Base-by-base conservation (phyloP, 140 eudicot species). In the Anethum foeniculum region DNA sequence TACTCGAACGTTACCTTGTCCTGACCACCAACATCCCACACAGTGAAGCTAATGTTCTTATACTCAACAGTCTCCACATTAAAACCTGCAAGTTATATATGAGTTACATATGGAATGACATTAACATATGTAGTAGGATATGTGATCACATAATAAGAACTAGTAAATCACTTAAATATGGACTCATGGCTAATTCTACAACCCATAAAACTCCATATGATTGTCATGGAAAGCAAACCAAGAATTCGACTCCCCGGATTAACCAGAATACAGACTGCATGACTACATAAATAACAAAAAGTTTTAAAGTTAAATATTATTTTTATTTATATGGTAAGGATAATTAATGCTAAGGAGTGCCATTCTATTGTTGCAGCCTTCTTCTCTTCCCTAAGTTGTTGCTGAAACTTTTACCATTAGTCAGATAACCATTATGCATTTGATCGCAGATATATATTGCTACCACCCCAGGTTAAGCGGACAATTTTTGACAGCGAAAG, bases 1-100 rank as follows among this genome's bases (percentile, higher is more conserved):
- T 21, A 3, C 30, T 46, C 32, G 19, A 56, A 39, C 73, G n/a
- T 80, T 85, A 83, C 91, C 91, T 85, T 85, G 85, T 88, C 91
- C 75, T 88, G 89, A 82, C 89, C 91, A 7, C 91, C 91, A 76
- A 88, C 89, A 83, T 88, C 91, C 91, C 91, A 88, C 62, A 88
- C 91, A 58, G 89, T 88, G 41, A 88, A 88, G 87, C 87, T 88
- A 74, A 88, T 88, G 87, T 88, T 88, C 81, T 88, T 88, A 87
- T 85, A 88, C 54, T 88, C 88, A 69, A 88, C 87, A 30, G 88
- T 88, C 83, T 86, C 89, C 76, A 86, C 87, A 65, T 86, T 86
- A 49, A 86, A 86, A 38, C 89, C 89, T 86, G 87, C 27, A 58
- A 75, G 38, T 8, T 39, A 58, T 9, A 58, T 9, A 71, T 12